Conservation (phyloP, 441 rosid genomes). For the Bocquillonia castaneifolia region DNA sequence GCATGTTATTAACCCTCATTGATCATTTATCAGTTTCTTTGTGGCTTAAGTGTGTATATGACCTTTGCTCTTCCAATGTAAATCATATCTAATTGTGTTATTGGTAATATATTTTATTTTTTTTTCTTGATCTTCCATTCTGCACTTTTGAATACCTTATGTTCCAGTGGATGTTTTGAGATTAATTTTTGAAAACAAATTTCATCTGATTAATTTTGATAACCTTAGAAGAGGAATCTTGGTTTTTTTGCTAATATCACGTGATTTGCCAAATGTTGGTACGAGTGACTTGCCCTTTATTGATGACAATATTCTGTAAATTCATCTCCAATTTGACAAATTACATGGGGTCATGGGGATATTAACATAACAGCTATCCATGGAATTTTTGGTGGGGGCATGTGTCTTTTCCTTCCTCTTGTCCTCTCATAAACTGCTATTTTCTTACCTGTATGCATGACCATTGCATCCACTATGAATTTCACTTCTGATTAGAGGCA, state of each 20-base stretch:
- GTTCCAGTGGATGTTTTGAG: background rate
- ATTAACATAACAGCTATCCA: background rate
- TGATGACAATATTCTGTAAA: background rate
- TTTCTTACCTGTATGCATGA: background rate
- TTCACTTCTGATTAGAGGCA: background rate
- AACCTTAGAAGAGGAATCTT: background rate
- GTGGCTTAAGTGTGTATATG: background rate
- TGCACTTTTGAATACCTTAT: background rate
- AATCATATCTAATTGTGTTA: background rate
- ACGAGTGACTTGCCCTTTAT: too few species aligned
- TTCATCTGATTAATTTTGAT: background rate
- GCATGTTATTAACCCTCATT: background rate
- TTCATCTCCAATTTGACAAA: background rate
- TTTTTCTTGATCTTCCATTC: background rate
- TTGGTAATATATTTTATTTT: background rate
- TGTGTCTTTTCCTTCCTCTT: background rate
- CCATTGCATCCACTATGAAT: background rate
- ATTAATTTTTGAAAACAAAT: background rate
- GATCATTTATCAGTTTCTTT: background rate
- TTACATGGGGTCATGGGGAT: background rate
- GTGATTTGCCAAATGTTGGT: background rate
- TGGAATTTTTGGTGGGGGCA: background rate
- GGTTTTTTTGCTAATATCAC: background rate
- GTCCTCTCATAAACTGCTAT: background rate
- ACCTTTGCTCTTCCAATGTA: background rate